Base-by-base conservation (phyloP, 2,329 filamentous ascomycete genomes). In the Esteya vermicola region DNA sequence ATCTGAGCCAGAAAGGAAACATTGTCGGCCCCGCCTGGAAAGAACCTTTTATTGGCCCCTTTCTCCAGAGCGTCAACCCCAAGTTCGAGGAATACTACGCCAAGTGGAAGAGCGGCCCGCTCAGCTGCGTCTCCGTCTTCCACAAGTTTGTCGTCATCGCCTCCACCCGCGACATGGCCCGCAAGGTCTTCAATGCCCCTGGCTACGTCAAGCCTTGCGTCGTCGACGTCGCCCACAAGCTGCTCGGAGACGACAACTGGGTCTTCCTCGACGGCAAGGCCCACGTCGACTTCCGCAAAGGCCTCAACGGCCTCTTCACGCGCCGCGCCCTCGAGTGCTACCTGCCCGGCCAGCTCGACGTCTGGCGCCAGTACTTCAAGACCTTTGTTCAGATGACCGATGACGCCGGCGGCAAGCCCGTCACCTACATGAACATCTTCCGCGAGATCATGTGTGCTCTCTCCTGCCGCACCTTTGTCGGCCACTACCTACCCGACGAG, bases 101-200 rank as follows among this genome's bases (percentile, higher is more conserved):
- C 45, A 95, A 96, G 70, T 98, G 91, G 91, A 61, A 72, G 52
- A 93, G 85, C 55, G 91, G 84, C 35, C 80, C 84, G 36, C 69
- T 98, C 51, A 95, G 88, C 69, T 98, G 91, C 56, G 91, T 98
- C 46, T 95, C 88, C 3, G 86, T 98, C 53, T 98, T 98, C 23
- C 13, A 6, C 51, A 93, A 85, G 60, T 98, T 98, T 59, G 91
- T 96, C 48, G 86, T 98, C 42, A 94, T 98, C 57, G 89, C 88
- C 26, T 93, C 88, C 16, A 86, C 81, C 39, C 85, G 91, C 54
- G 91, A 96, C 57, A 85, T 96, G 74, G 82, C 89, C 43, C 82
- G 89, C 52, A 96, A 96, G 62, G 81, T 96, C 52, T 88, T 96
- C 73, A 96, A 95, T 63, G 93, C 88, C 18, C 91, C 91, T 21